Base-by-base conservation (phyloP, 495 filamentous ascomycete species). In the Xylaria grammica region DNA sequence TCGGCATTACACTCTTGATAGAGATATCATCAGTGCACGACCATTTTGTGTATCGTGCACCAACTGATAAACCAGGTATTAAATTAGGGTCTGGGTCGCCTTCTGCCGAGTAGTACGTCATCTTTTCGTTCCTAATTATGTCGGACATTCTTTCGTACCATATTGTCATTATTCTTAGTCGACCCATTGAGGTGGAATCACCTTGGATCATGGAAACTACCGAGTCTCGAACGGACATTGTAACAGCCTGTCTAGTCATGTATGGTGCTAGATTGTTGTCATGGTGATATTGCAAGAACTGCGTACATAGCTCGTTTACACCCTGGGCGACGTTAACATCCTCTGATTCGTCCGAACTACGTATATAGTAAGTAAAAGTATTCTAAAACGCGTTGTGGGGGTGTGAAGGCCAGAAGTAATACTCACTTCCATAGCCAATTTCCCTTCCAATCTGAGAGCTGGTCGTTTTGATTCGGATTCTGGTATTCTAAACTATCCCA, bases 401-500 rank as follows among this genome's bases (percentile, higher is more conserved):
- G n/a, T n/a, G n/a, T n/a, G n/a, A n/a, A n/a, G n/a, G n/a, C n/a
- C n/a, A n/a, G n/a, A n/a, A n/a, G n/a, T n/a, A n/a, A 15, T 26
- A 61, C 58, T 61, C 40, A 61, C 58, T 50, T 42, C 64, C 64
- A 62, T 17, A 27, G 0, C 4, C 53, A 53, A 0, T 34, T 10
- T 20, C 40, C 57, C 0, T 26, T 17, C 64, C 64, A 66, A 9
- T 15, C n/a, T 3, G 44, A 11, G 15, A 30, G 6, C 1, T 26
- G 17, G 30, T 38, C 29, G 17, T 62, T 57, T 5, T 11, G 3
- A n/a, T 48, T 52, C 0, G 27, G 3, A n/a, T 1, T 9, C 4
- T 60, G 17, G 20, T 65, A 55, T 24, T 65, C 57, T 7, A 65
- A 60, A 27, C 60, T 65, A 26, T 52, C 29, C 29, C 40, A 48